Evolutionary conservation across 2,329 filamentous ascomycete genomes (phyloP).

Genomic region (Fusarium sp.): DNA sequence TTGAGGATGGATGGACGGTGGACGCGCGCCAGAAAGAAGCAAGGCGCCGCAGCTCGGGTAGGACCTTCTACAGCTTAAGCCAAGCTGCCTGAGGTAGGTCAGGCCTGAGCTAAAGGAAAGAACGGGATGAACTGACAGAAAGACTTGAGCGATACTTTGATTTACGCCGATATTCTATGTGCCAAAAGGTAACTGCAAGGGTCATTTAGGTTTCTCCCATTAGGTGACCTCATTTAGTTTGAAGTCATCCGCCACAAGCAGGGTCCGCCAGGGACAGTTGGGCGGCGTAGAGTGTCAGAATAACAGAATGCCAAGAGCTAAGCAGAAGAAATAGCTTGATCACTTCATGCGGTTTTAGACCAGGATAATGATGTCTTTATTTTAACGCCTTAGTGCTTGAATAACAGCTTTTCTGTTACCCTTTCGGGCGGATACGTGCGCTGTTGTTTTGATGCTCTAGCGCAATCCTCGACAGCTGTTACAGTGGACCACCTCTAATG

Average conservation of each 20-base stretch:
- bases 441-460: constrained; percentile 36
- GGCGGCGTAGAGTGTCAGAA: not conserved
- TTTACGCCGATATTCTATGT: not conserved
- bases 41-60: constrained; percentile 30
- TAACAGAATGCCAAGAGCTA: not conserved
- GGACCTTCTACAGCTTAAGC: constrained; percentile 31
- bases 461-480: constrained; percentile 25
- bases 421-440: constrained; percentile 26
- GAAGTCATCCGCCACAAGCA: constrained; percentile 35
- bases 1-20: constrained; percentile 15
- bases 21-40: constrained; percentile 42
- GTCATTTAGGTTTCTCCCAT: not conserved
- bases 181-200: constrained; percentile 17
- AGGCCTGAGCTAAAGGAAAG: constrained; percentile 28
- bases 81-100: constrained; percentile 31
- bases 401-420: not conserved
- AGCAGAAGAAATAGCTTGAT: rapidly evolving
- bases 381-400: not conserved
- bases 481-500: constrained; percentile 22
- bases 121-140: constrained; percentile 11
- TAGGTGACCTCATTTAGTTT: constrained; percentile 31
- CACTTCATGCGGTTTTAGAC: rapidly evolving
- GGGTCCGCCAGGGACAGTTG: constrained; percentile 36
- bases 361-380: rapidly evolving
- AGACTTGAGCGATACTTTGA: constrained; percentile 20